Evolutionary conservation across 2,329 filamentous ascomycete genomes (phyloP).

Genomic region (Triangularia setosa): DNA sequence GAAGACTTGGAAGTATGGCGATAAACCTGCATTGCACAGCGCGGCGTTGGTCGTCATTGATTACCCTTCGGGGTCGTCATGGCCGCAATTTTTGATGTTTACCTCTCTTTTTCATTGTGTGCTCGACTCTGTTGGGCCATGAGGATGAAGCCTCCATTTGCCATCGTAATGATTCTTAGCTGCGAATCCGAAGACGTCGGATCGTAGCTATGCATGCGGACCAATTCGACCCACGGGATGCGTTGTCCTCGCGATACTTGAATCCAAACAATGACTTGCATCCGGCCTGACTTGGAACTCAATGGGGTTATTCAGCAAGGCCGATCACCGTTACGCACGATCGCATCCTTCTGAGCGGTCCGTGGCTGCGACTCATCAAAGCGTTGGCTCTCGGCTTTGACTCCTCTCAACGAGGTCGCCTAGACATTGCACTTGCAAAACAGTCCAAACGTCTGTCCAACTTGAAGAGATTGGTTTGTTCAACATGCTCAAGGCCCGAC

Average conservation of each 20-base stretch:
- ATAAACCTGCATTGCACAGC: slow-evolving; percentile 6
- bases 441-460: background rate
- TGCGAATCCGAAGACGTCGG: no score
- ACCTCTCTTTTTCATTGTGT: slow-evolving; percentile 1
- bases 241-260: no score
- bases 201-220: no score
- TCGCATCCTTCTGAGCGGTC: background rate
- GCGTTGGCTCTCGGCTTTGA: background rate
- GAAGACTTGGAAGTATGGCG: background rate
- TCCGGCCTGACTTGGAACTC: background rate
- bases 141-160: background rate
- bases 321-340: background rate
- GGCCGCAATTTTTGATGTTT: slow-evolving; percentile 7
- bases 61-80: slow-evolving; percentile 6
- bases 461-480: background rate
- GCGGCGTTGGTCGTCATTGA: background rate
- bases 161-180: no score
- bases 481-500: background rate
- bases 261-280: no score
- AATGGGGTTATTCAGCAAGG: background rate
- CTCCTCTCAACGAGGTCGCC: background rate
- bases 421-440: background rate
- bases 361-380: background rate
- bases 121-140: background rate
- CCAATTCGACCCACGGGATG: no score